Conservation (phyloP, 228 moss, liverwort and hornwort species). For the Sphagnum magellanicum region DNA sequence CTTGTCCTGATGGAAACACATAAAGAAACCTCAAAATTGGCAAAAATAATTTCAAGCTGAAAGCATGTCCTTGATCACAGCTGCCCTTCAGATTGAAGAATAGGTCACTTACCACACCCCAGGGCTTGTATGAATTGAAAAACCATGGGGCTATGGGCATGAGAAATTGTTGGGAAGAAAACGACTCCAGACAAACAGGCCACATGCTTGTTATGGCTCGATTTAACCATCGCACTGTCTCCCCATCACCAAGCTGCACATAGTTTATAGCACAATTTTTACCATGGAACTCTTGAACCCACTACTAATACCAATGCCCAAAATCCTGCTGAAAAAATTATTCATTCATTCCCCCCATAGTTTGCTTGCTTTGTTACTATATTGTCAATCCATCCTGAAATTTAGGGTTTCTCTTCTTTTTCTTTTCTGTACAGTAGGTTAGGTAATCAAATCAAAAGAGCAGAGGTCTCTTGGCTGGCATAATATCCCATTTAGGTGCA, state of each 20-base stretch:
- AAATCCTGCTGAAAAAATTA: not conserved
- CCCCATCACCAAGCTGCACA: conserved; percentile 57
- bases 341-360: not conserved
- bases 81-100: not conserved
- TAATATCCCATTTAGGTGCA: not conserved
- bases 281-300: not conserved
- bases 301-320: not conserved
- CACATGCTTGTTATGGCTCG: conserved; percentile 48
- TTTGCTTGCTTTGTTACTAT: not conserved
- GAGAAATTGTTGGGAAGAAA: conserved; percentile 61
- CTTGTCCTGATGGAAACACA: too few species aligned
- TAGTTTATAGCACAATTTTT: not conserved
- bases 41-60: too few species aligned
- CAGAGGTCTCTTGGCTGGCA: too few species aligned
- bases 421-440: not conserved
- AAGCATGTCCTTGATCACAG: too few species aligned
- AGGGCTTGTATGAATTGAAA: conserved; percentile 74
- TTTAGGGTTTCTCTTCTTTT: not conserved
- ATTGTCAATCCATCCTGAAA: not conserved
- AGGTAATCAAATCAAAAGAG: not conserved
- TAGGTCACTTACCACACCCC: conserved; percentile 49
- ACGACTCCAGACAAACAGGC: conserved; percentile 75
- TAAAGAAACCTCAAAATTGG: too few species aligned
- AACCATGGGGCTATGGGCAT: conserved; percentile 73
- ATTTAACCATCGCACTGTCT: conserved; percentile 91